phyloP scores from a whole-genome alignment of 108 stramenopile species.

The Nitzschia palea region DNA sequence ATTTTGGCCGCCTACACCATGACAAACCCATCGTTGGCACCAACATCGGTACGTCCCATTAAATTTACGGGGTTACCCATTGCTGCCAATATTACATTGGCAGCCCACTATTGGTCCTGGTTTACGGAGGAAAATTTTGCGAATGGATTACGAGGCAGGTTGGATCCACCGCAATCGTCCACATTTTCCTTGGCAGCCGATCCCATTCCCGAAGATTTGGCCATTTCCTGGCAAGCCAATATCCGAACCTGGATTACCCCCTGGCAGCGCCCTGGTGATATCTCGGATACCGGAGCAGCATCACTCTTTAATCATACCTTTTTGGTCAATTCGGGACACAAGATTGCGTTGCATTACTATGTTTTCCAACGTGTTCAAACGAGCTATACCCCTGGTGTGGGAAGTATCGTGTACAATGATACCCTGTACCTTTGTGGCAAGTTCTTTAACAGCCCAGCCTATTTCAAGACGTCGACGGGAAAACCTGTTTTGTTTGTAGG shows the following conservation, averaged over 20 bases:
- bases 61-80: background rate
- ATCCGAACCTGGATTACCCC: slow-evolving; percentile 33
- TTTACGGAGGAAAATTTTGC: background rate
- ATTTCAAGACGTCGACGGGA: slow-evolving; percentile 15
- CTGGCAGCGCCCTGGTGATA: slow-evolving; percentile 13
- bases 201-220: background rate
- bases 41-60: background rate
- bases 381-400: background rate
- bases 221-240: slow-evolving; percentile 19
- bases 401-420: slow-evolving; percentile 4
- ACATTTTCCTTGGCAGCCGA: background rate
- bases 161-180: slow-evolving; percentile 9
- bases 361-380: slow-evolving; percentile 7
- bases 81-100: background rate
- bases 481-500: slow-evolving; percentile 35
- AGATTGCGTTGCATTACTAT: slow-evolving; percentile 29
- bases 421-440: slow-evolving; percentile 6
- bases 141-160: background rate
- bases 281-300: background rate
- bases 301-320: background rate
- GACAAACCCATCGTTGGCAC: background rate
- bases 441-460: slow-evolving; percentile 34
- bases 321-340: background rate
- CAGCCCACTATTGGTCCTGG: slow-evolving; percentile 8
- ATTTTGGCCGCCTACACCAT: slow-evolving; percentile 16